Percentiles rank a stretch among this genome's conserved stretches.
phyloP scores from a whole-genome alignment of 306 rosid genomes.

The Arachis hypogaea region DNA sequence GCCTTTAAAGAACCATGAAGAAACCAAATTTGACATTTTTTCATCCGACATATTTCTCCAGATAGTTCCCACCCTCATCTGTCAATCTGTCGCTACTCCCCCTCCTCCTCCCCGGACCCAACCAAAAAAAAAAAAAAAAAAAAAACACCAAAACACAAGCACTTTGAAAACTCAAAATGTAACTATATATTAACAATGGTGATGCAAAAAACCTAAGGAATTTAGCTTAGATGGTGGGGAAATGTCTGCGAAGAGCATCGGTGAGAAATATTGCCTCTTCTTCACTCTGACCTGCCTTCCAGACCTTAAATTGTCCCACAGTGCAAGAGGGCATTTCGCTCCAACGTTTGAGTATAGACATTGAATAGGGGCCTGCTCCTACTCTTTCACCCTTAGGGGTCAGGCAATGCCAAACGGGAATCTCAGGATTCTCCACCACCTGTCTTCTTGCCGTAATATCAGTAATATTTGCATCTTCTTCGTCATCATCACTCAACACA shows the following conservation, averaged over 20 bases:
- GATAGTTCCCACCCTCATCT: neutral
- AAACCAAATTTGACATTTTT: too few relatives aligned
- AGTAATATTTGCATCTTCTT: slow-evolving; percentile 15
- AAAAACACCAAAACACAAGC: neutral
- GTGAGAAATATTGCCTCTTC: slow-evolving; percentile 53
- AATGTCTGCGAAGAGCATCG: slow-evolving; percentile 50
- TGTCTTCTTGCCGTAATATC: slow-evolving; percentile 6
- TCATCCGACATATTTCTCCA: neutral
- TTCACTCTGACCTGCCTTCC: slow-evolving; percentile 69
- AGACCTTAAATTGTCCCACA: slow-evolving; percentile 52
- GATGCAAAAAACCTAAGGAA: neutral
- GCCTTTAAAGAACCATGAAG: neutral
- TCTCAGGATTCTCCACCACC: slow-evolving; percentile 41
- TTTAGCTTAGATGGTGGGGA: slow-evolving; percentile 12
- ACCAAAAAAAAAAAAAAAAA: too few relatives aligned
- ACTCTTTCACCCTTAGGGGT: slow-evolving; percentile 54
- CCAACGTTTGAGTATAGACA: slow-evolving; percentile 61
- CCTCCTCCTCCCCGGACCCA: too few relatives aligned
- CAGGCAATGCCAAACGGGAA: slow-evolving; percentile 49
- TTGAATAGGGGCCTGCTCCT: slow-evolving; percentile 60
- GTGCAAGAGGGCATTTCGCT: slow-evolving; percentile 33
- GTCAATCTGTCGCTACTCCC: neutral
- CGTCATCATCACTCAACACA: slow-evolving; percentile 49
- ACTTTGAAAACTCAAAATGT: neutral
- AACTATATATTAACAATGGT: slow-evolving; percentile 18